phyloP scores from a whole-genome alignment of 768 basidiomycete species.

The Pleurotus tuoliensis region DNA sequence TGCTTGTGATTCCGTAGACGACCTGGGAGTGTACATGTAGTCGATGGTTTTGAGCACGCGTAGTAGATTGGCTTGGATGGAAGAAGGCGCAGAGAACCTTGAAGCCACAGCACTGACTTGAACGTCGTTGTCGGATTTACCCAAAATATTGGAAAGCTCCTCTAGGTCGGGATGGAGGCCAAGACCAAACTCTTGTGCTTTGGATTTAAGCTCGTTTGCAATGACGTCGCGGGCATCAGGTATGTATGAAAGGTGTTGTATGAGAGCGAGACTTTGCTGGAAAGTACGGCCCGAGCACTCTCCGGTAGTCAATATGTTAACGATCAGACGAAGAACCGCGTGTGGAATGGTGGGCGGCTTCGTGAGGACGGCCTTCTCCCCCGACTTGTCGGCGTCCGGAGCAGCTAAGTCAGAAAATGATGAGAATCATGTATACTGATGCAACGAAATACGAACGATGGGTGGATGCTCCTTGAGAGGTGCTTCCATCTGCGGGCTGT shows the following conservation, averaged over 20 bases:
- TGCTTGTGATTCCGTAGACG: slow-evolving; percentile 25
- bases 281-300: slow-evolving; percentile 98
- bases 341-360: slow-evolving; percentile 85
- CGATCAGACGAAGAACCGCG: slow-evolving; percentile 81
- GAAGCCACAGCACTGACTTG: slow-evolving; percentile 69
- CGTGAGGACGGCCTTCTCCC: slow-evolving; percentile 53
- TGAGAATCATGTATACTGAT: no score
- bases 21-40: slow-evolving; percentile 81
- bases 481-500: not conserved
- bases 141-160: slow-evolving; percentile 64
- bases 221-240: slow-evolving; percentile 87
- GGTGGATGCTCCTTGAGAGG: not conserved
- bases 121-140: slow-evolving; percentile 49
- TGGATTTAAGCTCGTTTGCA: slow-evolving; percentile 79
- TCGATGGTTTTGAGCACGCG: slow-evolving; percentile 96
- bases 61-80: slow-evolving; percentile 93
- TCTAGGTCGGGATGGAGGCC: slow-evolving; percentile 72
- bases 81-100: slow-evolving; percentile 92
- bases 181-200: slow-evolving; percentile 86
- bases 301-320: slow-evolving; percentile 95
- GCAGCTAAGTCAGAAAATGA: not conserved
- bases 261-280: slow-evolving; percentile 86
- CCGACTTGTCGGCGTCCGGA: slow-evolving; percentile 21
- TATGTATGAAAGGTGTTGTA: slow-evolving; percentile 87
- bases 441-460: no score